Evolutionary conservation across 371 early-diverging fungal genomes (phyloP), one percentile per base, ranked within the genome.

Genomic region (Lichtheimia ramosa): DNA sequence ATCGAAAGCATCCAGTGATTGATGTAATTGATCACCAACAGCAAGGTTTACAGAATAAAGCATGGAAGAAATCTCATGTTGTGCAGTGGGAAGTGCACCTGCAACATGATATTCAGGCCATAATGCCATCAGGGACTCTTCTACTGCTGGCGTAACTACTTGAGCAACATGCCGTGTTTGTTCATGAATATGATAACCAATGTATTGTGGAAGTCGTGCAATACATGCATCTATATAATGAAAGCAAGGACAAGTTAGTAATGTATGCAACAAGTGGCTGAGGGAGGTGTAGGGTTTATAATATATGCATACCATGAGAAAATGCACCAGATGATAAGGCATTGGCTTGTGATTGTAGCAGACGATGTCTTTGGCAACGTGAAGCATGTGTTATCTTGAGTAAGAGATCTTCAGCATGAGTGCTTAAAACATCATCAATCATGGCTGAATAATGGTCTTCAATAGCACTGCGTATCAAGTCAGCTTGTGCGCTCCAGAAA

Each of bases 401-500:
- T 8, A 77, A 51, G 5, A 73, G 43, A 5, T 67, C 64, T 59
- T 77, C 77, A 49, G 71, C 66, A 40, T 73, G 64, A 1, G 69
- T 49, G 50, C 66, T 71, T 16, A 77, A 51, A 10, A 69, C 62
- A 20, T 65, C 53, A 42, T 77, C 77, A 0, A 71, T 68, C 18
- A 71, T 24, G 6, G 71, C 67, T 54, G 69, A 64, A 28, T 73
- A 77, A 48, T 69, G 56, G 16, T 48, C 56, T 48, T 53, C 43
- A 28, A 64, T 48, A 28, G 58, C 49, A 15, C 64, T 64, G n/a
- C 58, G 69, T 13, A 68, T 54, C 40, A 58, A 42, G 51, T 48
- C 48, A 10, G 57, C 53, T 54, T 54, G 13, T 56, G 27, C 24
- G 48, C 7, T 48, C 58, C 63, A 63, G 8, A 57, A 51, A n/a